Evolutionary conservation across 805 yeast species (phyloP).

Genomic region (Hanseniaspora mollemarum): DNA sequence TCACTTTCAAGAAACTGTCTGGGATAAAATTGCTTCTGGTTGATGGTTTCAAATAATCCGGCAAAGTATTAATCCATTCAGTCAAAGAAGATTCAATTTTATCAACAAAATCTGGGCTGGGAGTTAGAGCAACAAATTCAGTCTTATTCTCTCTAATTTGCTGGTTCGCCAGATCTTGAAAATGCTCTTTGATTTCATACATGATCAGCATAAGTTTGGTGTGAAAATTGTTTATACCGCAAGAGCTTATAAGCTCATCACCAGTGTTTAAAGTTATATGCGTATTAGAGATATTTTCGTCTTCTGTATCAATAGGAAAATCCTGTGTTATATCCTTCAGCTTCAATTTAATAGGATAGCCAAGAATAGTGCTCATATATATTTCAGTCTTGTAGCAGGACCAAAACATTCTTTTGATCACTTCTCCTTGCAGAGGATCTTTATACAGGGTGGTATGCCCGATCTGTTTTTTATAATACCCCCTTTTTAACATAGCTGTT

Average conservation of each 20-base stretch:
- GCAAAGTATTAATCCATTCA: constrained; percentile 60
- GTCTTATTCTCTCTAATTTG: constrained; percentile 16
- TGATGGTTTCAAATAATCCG: constrained; percentile 53
- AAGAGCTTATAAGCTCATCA: constrained; percentile 45
- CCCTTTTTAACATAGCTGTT: constrained; percentile 70
- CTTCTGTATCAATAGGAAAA: constrained; percentile 73
- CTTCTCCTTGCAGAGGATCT: constrained; percentile 71
- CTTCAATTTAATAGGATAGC: constrained; percentile 65
- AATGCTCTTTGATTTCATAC: constrained; percentile 52
- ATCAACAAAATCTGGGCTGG: constrained; percentile 13
- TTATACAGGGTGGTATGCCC: constrained; percentile 34
- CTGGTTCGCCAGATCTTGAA: constrained; percentile 45
- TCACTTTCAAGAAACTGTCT: constrained; percentile 55
- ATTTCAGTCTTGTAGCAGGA: constrained; percentile 84
- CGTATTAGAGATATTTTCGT: constrained; percentile 66
- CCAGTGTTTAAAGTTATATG: constrained; percentile 42
- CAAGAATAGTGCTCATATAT: constrained; percentile 76
- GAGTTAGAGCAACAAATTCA: background rate
- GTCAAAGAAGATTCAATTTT: constrained; percentile 56
- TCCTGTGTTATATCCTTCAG: constrained; percentile 81
- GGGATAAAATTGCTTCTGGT: constrained; percentile 36
- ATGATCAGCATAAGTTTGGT: constrained; percentile 62
- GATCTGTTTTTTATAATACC: constrained; percentile 62
- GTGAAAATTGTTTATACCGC: constrained; percentile 77
- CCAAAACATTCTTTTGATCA: constrained; percentile 76